phyloP scores from a whole-genome alignment of 805 yeast genomes.

The Cyberlindnera saturnus region DNA sequence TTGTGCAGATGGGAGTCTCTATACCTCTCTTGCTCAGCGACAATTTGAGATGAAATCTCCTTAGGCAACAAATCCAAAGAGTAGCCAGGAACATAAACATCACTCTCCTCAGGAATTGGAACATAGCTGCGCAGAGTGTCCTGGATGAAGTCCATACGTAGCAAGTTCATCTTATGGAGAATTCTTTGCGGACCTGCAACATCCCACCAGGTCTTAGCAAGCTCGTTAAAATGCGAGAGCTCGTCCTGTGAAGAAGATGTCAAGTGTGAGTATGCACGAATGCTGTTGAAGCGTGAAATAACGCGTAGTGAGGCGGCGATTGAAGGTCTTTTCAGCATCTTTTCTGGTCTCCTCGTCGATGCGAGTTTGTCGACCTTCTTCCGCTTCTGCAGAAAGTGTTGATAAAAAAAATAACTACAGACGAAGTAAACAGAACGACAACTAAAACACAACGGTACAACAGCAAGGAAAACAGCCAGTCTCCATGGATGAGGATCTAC shows the following conservation, averaged over 20 bases:
- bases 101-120: constrained; percentile 16
- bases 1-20: constrained; percentile 30
- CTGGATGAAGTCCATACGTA: constrained; percentile 82
- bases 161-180: constrained; percentile 87
- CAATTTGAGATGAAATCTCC: constrained; percentile 41
- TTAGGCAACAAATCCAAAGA: constrained; percentile 59
- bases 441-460: background rate
- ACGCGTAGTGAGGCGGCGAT: no score
- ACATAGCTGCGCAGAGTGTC: constrained; percentile 39
- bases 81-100: constrained; percentile 74
- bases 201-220: constrained; percentile 99
- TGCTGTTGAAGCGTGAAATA: no score
- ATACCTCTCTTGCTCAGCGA: constrained; percentile 43
- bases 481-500: constrained; percentile 33
- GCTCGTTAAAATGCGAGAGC: constrained; percentile 70
- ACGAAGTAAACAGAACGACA: no score
- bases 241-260: constrained; percentile 54
- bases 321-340: no score
- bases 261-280: background rate
- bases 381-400: no score
- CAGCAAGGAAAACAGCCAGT: background rate
- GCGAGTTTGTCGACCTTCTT: no score
- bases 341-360: no score
- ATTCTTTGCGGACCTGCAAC: constrained; percentile 88
- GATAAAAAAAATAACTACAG: no score